Percentiles rank a stretch among this genome's conserved stretches.
These are phyloP conservation scores for Fusarium torreyae DNA, from an alignment of 2,329 filamentous ascomycete genomes.

Conservation along the genomic window DNA sequence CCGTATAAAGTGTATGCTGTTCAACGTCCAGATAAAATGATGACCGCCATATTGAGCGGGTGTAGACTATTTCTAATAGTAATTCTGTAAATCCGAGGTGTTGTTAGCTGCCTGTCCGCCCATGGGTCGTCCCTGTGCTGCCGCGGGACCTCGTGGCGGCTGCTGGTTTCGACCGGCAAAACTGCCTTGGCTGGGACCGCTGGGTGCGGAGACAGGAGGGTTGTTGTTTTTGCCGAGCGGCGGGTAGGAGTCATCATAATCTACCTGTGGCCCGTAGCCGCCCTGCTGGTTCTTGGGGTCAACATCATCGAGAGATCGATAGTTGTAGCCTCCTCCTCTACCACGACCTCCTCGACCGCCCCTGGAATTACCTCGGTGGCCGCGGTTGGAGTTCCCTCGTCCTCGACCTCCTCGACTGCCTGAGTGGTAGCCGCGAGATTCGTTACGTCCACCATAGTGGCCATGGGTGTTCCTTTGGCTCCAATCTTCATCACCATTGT, in stretches of 20 bases:
- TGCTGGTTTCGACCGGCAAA: conserved; percentile 39
- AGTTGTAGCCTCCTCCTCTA: conserved; percentile 67
- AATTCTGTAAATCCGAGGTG: conserved; percentile 48
- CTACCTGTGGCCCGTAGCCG: conserved; percentile 60
- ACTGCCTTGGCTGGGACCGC: conserved; percentile 43
- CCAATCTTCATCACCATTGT: conserved; percentile 65
- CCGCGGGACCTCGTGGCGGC: conserved; percentile 42
- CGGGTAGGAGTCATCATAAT: conserved; percentile 62
- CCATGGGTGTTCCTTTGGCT: conserved; percentile 53
- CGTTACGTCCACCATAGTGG: conserved; percentile 57
- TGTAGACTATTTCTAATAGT: conserved; percentile 47
- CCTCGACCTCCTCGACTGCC: conserved; percentile 60
- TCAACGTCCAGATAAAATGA: conserved; percentile 20
- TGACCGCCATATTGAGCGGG: not conserved
- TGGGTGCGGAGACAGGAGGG: conserved; percentile 39
- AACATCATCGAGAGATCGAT: conserved; percentile 79
- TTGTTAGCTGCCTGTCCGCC: conserved; percentile 43
- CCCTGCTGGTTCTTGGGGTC: conserved; percentile 64
- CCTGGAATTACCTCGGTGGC: conserved; percentile 57
- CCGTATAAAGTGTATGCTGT: conserved; percentile 16
- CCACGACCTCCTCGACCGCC: conserved; percentile 62
- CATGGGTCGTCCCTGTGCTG: conserved; percentile 46
- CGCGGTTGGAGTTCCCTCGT: conserved; percentile 55
- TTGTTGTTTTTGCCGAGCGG: conserved; percentile 46
- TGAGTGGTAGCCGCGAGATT: conserved; percentile 61